Percentiles rank a stretch among this genome's conserved stretches.
These are phyloP conservation scores for Novymonas esmeraldas DNA, from an alignment of 208 protist species.

Conservation along the genomic window DNA sequence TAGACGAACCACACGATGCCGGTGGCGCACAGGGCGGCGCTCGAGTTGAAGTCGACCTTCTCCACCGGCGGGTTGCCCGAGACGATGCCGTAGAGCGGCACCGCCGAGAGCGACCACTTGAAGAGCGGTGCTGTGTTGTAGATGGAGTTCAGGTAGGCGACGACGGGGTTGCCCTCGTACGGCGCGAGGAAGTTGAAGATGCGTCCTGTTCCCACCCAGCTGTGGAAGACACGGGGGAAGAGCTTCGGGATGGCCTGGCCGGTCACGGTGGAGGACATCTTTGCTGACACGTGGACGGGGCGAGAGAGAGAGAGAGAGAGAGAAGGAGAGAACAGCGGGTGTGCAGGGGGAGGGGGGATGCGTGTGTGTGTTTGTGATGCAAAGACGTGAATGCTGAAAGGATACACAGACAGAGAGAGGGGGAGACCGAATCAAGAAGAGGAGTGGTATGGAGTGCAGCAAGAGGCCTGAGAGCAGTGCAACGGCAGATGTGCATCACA, in stretches of 20 bases:
- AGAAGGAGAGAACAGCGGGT: neutral
- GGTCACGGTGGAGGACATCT: slow-evolving; percentile 46
- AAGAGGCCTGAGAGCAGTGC: too few species aligned
- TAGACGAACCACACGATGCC: slow-evolving; percentile 89
- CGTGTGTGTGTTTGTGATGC: too few species aligned
- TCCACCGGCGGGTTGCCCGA: slow-evolving; percentile 78
- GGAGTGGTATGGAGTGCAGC: too few species aligned
- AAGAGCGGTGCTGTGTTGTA: slow-evolving; percentile 87
- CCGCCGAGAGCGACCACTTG: slow-evolving; percentile 90
- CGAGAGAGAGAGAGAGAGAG: too few species aligned
- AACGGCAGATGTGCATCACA: too few species aligned
- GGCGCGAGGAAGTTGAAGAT: slow-evolving; percentile 80
- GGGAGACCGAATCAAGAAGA: too few species aligned
- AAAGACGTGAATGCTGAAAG: too few species aligned
- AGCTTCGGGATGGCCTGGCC: slow-evolving; percentile 77
- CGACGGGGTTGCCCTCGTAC: slow-evolving; percentile 65
- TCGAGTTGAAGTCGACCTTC: slow-evolving; percentile 91
- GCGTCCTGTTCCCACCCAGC: slow-evolving; percentile 71
- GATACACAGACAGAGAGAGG: too few species aligned
- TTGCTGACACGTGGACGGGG: neutral
- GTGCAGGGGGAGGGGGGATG: neutral
- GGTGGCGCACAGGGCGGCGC: slow-evolving; percentile 70
- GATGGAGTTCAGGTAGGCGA: slow-evolving; percentile 87
- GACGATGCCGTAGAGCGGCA: slow-evolving; percentile 88
- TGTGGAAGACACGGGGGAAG: slow-evolving; percentile 75